Base-by-base conservation (phyloP, 2,329 filamentous ascomycete species). In the Hirsutella minnesotensis region DNA sequence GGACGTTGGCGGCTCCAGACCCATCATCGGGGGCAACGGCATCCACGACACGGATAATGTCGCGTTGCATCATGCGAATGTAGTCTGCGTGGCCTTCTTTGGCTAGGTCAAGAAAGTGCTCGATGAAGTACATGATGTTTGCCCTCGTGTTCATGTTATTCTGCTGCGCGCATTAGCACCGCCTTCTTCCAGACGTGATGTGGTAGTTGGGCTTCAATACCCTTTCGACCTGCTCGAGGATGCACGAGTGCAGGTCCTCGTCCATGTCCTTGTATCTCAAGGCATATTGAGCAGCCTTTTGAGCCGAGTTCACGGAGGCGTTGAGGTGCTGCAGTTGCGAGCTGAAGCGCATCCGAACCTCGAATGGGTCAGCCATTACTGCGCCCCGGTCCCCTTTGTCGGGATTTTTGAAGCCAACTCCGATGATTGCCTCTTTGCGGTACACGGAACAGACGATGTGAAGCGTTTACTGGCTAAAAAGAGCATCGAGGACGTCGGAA, bases 111-210 rank as follows among this genome's bases (percentile, higher is more conserved):
- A 94, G 85, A 52, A 98, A 86, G 53, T 90, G 84, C 57, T 96
- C 90, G 57, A 98, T 83, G 64, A 98, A 98, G 65, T 94, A 98
- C 84, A 98, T 94, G 61, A 98, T 96, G 60, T 98, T 98, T 46
- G 92, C 94, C 47, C 90, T 77, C 41, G 83, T 94, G 64, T 98
- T 98, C 84, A 98, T 94, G 51, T 86, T 90, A 52, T 86, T 94
- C 77, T 89, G 39, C 27, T 15, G 16, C 5, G 12, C 18, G 24
- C n/a, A 19, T 44, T 24, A 46, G 39, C 27, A 18, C 27, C 9
- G 20, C 3, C 10, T 19, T 19, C 12, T 24, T 5, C 9, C 3
- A 18, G 10, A 20, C 18, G 18, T 7, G 9, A 4, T 13, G 7
- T 9, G n/a, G 16, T 27, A 18, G 5, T 2, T 18, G 18, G n/a